Evolutionary conservation across 1,284 basidiomycete species (phyloP).

Genomic region (Heterobasidion annosum): DNA sequence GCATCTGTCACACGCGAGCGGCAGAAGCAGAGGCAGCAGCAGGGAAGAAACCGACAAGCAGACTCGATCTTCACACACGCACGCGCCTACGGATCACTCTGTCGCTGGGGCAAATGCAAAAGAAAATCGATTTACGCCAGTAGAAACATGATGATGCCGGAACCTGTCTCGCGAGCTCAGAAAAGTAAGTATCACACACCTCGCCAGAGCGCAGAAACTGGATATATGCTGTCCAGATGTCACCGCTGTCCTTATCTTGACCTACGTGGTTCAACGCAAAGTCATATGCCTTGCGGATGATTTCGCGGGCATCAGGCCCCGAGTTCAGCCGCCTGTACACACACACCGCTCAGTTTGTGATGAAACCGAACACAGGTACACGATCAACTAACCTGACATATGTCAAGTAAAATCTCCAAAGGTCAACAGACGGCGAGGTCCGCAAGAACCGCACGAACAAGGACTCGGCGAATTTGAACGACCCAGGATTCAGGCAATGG

Average conservation of each 20-base stretch:
- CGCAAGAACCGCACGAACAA: slow-evolving; percentile 79
- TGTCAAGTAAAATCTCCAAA: slow-evolving; percentile 82
- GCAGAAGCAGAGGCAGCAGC: slow-evolving; percentile 1
- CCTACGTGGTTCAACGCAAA: slow-evolving; percentile 89
- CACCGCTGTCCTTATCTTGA: slow-evolving; percentile 69
- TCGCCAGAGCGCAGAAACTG: slow-evolving; percentile 78
- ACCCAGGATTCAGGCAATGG: slow-evolving; percentile 60
- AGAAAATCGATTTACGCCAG: slow-evolving; percentile 8
- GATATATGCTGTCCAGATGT: slow-evolving; percentile 78
- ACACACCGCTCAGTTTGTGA: background rate
- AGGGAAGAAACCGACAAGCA: background rate
- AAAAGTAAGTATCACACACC: slow-evolving; percentile 29
- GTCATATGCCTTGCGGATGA: slow-evolving; percentile 87
- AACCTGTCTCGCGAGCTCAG: slow-evolving; percentile 3
- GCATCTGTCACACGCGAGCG: slow-evolving; percentile 2
- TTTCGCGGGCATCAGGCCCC: slow-evolving; percentile 45
- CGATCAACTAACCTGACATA: slow-evolving; percentile 54
- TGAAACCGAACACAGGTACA: background rate
- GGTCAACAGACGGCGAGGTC: slow-evolving; percentile 75
- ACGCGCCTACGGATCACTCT: slow-evolving; percentile 11
- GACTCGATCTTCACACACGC: slow-evolving; percentile 9
- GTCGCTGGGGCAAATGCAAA: slow-evolving; percentile 2
- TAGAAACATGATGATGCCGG: slow-evolving; percentile 9
- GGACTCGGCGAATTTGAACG: slow-evolving; percentile 65
- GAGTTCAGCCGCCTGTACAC: slow-evolving; percentile 27